Evolutionary conservation across 2,329 filamentous ascomycete species (phyloP).

Genomic region (Xylaria sp.): DNA sequence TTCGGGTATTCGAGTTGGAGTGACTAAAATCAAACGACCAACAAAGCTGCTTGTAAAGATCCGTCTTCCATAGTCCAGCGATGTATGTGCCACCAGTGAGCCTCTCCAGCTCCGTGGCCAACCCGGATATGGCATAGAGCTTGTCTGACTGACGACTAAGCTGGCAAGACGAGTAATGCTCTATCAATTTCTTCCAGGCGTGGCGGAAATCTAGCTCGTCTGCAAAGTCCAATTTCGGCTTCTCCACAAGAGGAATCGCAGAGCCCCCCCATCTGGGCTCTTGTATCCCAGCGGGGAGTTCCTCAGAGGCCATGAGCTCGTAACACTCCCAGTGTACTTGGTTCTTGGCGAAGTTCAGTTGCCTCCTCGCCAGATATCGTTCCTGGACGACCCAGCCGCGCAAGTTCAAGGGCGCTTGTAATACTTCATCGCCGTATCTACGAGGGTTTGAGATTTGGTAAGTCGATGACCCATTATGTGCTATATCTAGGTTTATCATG

Average conservation of each 20-base stretch:
- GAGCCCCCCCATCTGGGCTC: no score
- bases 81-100: not conserved
- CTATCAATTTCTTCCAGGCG: not conserved
- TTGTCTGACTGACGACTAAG: not conserved
- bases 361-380: conserved; percentile 7
- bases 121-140: not conserved
- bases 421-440: not conserved
- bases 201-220: not conserved
- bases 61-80: not conserved
- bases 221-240: not conserved
- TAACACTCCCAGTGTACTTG: conserved; percentile 17
- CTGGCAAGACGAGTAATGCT: not conserved
- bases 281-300: not conserved
- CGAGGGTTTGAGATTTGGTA: not conserved
- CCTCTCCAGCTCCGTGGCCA: not conserved
- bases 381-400: conserved; percentile 20
- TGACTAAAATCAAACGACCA: not conserved
- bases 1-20: not conserved
- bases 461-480: not conserved
- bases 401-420: not conserved
- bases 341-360: conserved; percentile 10
- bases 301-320: not conserved
- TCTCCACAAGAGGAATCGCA: not conserved
- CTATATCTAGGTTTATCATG: not conserved
- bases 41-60: not conserved